These are phyloP conservation scores for Chaetomium fimeti DNA, from an alignment of 495 filamentous ascomycete species.

Conservation along the genomic window DNA sequence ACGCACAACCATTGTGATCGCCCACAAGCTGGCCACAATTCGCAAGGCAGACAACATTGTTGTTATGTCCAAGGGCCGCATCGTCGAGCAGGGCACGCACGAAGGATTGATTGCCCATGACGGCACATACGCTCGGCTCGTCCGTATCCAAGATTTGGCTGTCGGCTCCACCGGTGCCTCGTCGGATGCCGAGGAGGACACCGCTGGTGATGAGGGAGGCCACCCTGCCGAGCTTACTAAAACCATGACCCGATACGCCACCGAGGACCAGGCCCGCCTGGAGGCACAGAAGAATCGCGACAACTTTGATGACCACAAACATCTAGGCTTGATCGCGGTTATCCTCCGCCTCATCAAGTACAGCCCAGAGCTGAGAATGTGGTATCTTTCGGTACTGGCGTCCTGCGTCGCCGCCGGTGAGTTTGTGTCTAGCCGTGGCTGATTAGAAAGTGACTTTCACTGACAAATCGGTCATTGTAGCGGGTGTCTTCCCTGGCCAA, in stretches of 20 bases:
- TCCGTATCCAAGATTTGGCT: conserved; percentile 53
- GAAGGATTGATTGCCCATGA: conserved; percentile 54
- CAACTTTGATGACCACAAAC: conserved; percentile 27
- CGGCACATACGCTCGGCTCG: conserved; percentile 48
- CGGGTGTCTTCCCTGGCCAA: conserved; percentile 38
- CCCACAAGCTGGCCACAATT: conserved; percentile 67
- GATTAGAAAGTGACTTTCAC: background rate
- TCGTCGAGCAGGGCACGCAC: conserved; percentile 67
- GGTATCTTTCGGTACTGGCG: conserved; percentile 8
- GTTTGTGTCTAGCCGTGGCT: background rate
- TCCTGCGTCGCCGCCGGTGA: conserved; percentile 22
- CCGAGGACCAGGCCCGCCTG: conserved; percentile 22
- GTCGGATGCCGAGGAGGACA: conserved; percentile 4
- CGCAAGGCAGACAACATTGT: conserved; percentile 67
- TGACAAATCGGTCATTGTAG: background rate
- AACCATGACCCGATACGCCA: conserved; percentile 32
- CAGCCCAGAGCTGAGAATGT: conserved; percentile 22
- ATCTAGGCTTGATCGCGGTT: conserved; percentile 19
- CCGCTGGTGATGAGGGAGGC: conserved; percentile 9
- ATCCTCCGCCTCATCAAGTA: conserved; percentile 19
- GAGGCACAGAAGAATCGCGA: conserved; percentile 24
- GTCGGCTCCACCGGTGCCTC: conserved; percentile 46
- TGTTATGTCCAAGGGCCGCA: conserved; percentile 56
- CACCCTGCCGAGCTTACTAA: conserved; percentile 35
- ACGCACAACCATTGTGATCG: conserved; percentile 75